phyloP scores from a whole-genome alignment of 1,284 basidiomycete genomes.

The Microstroma glucosiphilum region DNA sequence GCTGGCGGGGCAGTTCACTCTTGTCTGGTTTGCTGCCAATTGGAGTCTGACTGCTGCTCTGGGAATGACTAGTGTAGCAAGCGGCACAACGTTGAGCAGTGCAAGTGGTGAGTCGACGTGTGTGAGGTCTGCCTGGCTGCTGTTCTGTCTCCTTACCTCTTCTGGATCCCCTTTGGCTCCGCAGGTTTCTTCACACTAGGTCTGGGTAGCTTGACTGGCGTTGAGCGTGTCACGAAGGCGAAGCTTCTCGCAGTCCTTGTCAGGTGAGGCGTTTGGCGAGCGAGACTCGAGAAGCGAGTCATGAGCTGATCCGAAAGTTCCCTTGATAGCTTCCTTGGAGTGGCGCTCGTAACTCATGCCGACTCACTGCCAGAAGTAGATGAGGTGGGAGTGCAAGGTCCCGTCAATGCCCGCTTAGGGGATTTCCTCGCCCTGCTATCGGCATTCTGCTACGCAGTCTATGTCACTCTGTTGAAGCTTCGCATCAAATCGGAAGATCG shows the following conservation, averaged over 20 bases:
- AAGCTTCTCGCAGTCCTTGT: slow-evolving; percentile 75
- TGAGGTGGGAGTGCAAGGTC: background rate
- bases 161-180: slow-evolving; percentile 52
- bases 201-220: slow-evolving; percentile 73
- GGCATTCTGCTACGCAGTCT: slow-evolving; percentile 69
- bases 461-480: slow-evolving; percentile 80
- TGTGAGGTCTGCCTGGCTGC: background rate
- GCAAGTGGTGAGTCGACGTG: slow-evolving; percentile 55
- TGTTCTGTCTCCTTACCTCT: slow-evolving; percentile 7
- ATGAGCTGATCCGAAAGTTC: slow-evolving; percentile 4
- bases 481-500: slow-evolving; percentile 54
- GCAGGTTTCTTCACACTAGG: slow-evolving; percentile 79
- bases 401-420: slow-evolving; percentile 34
- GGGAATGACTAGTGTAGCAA: slow-evolving; percentile 45
- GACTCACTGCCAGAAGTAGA: slow-evolving; percentile 23
- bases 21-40: slow-evolving; percentile 49
- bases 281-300: background rate
- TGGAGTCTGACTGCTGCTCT: slow-evolving; percentile 45
- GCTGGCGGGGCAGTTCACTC: slow-evolving; percentile 41
- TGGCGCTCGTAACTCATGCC: slow-evolving; percentile 66
- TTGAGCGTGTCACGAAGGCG: slow-evolving; percentile 69
- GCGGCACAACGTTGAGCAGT: slow-evolving; percentile 55
- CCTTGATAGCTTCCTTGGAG: slow-evolving; percentile 67
- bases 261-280: slow-evolving; percentile 58
- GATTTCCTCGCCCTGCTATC: slow-evolving; percentile 44